Conservation (phyloP, 169 alveolate genomes). For the Eimeria praecox region DNA sequence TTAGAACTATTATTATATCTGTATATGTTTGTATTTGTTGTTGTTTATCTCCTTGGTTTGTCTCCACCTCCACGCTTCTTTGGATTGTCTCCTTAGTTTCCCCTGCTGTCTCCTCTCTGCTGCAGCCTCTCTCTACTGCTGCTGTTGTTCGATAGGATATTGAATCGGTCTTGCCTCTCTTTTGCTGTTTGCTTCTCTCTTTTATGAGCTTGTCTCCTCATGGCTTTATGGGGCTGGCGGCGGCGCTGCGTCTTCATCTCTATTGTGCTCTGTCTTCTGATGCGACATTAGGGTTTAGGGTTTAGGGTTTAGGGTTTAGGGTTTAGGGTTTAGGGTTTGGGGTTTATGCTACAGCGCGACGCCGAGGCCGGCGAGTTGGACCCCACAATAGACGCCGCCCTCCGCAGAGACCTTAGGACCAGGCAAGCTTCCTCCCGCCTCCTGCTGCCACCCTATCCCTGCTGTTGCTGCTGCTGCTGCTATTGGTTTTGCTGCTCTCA, state of each 20-base stretch:
- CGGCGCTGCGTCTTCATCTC: not conserved
- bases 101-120: not conserved
- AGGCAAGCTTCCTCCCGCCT: not conserved
- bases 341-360: slow-evolving; percentile 27
- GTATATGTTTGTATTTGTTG: no score
- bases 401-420: slow-evolving; percentile 46
- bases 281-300: slow-evolving; percentile 4
- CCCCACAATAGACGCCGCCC: not conserved
- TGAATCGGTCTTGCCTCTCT: not conserved
- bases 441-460: not conserved
- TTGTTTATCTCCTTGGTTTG: not conserved
- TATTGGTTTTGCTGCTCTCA: not conserved
- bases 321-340: slow-evolving; percentile 32
- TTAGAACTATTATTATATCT: no score
- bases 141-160: not conserved
- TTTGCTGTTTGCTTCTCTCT: no score
- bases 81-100: not conserved
- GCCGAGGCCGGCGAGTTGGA: slow-evolving; percentile 23
- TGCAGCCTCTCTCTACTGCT: not conserved
- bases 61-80: not conserved
- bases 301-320: slow-evolving; percentile 14
- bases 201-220: no score
- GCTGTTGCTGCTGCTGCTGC: slow-evolving; percentile 4
- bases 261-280: not conserved
- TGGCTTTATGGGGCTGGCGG: not conserved